Evolutionary conservation across 2,329 filamentous ascomycete species (phyloP).

Genomic region (Celoporthe dispersa): DNA sequence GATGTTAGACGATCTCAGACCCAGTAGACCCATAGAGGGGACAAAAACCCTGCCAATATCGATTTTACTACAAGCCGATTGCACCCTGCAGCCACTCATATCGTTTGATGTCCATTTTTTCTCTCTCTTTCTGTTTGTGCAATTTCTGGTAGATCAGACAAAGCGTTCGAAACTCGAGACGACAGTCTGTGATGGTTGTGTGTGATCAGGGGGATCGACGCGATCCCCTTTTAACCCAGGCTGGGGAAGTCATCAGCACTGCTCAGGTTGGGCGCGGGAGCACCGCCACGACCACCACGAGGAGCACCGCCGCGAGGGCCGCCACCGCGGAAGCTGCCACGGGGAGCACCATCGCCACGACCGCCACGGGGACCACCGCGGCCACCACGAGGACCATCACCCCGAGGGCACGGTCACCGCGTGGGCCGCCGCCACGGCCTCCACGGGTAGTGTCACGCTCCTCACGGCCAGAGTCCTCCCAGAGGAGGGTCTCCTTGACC

Average conservation of each 20-base stretch:
- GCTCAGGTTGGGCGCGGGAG: conserved; percentile 55
- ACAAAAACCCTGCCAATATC: conserved; percentile 17
- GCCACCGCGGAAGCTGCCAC: conserved; percentile 45
- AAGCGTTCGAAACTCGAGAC: conserved; percentile 16
- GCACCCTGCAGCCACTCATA: conserved; percentile 6
- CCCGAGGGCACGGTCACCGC: conserved; percentile 52
- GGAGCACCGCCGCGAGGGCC: conserved; percentile 46
- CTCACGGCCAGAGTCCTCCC: conserved; percentile 42
- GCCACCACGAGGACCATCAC: conserved; percentile 49
- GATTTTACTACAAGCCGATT: conserved; percentile 11
- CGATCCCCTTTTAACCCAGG: conserved; percentile 45
- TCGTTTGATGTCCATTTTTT: conserved; percentile 14
- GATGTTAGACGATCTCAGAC: conserved; percentile 15
- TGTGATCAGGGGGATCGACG: neutral
- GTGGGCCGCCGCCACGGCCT: conserved; percentile 54
- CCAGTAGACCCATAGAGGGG: conserved; percentile 21
- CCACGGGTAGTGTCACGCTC: conserved; percentile 57
- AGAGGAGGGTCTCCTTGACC: conserved; percentile 69
- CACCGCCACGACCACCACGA: conserved; percentile 50
- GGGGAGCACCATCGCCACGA: conserved; percentile 46
- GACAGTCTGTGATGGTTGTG: conserved; percentile 21
- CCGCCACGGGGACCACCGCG: conserved; percentile 55
- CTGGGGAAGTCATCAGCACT: conserved; percentile 65
- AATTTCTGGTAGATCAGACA: neutral
- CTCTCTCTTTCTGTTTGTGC: conserved; percentile 2